These are phyloP conservation scores for Thoreauomyces humboldtii DNA, from an alignment of 192 early-diverging fungal species.

Conservation along the genomic window DNA sequence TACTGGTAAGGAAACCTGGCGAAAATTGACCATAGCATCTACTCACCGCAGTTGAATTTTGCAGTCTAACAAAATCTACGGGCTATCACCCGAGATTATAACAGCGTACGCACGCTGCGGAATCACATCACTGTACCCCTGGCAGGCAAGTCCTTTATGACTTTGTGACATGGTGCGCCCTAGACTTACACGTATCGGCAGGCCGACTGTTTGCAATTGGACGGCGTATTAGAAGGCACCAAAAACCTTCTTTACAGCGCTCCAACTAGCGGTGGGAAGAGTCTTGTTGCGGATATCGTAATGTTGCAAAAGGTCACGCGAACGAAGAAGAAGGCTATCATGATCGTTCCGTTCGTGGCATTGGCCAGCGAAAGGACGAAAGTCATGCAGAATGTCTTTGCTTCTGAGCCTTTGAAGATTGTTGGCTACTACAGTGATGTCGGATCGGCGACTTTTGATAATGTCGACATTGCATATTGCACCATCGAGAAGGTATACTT, in stretches of 20 bases:
- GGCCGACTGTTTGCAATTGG: slow-evolving; percentile 28
- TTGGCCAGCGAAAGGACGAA: slow-evolving; percentile 32
- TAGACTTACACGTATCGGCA: slow-evolving; percentile 22
- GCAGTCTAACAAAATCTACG: slow-evolving; percentile 3
- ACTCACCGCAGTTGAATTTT: too few species aligned
- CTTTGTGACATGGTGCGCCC: not conserved
- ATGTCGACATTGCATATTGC: slow-evolving; percentile 36
- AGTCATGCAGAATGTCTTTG: slow-evolving; percentile 29
- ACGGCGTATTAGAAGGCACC: slow-evolving; percentile 29
- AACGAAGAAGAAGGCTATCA: slow-evolving; percentile 36
- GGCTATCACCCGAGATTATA: not conserved
- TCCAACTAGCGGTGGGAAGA: slow-evolving; percentile 42
- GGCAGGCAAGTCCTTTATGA: slow-evolving; percentile 33
- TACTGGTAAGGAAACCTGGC: too few species aligned
- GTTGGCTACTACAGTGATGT: slow-evolving; percentile 37
- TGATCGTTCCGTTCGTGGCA: slow-evolving; percentile 38
- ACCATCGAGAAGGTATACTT: slow-evolving; percentile 31
- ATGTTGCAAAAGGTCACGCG: slow-evolving; percentile 38
- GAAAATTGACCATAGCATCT: too few species aligned
- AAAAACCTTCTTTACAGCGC: slow-evolving; percentile 35
- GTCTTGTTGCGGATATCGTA: slow-evolving; percentile 34
- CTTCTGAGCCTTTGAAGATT: slow-evolving; percentile 17
- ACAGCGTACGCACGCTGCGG: slow-evolving; percentile 1
- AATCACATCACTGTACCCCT: slow-evolving; percentile 13
- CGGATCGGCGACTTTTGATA: slow-evolving; percentile 27